These are phyloP conservation scores for Salix viminalis DNA, from an alignment of 345 rosid genomes.

Conservation along the genomic window DNA sequence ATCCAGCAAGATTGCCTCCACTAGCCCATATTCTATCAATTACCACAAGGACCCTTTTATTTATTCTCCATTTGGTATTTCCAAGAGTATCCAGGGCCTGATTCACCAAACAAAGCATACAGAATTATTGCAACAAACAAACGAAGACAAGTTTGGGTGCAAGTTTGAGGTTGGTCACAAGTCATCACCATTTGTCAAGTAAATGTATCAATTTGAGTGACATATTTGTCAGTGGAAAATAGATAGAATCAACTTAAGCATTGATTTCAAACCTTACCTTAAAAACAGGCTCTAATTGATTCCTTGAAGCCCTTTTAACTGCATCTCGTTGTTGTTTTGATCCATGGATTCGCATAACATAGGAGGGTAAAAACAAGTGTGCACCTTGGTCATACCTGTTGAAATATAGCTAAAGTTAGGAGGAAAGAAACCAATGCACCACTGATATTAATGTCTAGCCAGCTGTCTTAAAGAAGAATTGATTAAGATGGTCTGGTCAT, in stretches of 20 bases:
- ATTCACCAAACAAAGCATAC: constrained; percentile 18
- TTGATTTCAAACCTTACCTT: constrained; percentile 78
- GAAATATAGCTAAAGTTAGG: constrained; percentile 2
- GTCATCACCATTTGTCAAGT: background rate
- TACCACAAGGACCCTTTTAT: constrained; percentile 71
- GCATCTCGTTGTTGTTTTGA: constrained; percentile 70
- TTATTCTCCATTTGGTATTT: constrained; percentile 89
- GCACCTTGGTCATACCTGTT: constrained; percentile 83
- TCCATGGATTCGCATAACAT: constrained; percentile 91
- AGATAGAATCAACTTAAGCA: background rate
- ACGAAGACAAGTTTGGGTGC: background rate
- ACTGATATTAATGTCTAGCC: background rate
- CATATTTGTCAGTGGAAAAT: background rate
- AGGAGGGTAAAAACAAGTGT: constrained; percentile 77
- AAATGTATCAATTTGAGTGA: background rate
- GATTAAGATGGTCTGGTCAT: background rate
- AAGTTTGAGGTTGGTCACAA: background rate
- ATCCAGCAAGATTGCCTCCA: constrained; percentile 75
- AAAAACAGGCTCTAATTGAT: constrained; percentile 64
- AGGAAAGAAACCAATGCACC: background rate
- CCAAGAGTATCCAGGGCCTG: constrained; percentile 97
- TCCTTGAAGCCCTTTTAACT: constrained; percentile 53
- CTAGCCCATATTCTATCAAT: constrained; percentile 90
- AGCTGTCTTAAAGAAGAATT: background rate
- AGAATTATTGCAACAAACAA: constrained; percentile 17